These are phyloP conservation scores for Lathyrus sativus DNA, from an alignment of 306 rosid species.

Conservation along the genomic window DNA sequence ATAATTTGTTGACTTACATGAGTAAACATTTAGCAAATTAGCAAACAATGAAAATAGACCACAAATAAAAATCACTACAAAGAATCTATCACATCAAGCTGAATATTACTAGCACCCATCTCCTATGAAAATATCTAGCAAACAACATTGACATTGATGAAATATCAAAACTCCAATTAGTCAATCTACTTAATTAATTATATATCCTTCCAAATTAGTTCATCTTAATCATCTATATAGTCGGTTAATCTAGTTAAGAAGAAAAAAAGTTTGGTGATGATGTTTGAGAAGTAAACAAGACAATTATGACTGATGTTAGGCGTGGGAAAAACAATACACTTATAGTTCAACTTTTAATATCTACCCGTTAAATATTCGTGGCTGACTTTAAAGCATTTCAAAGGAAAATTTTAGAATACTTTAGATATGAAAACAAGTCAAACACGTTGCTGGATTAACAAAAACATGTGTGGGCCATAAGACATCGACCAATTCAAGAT, in stretches of 20 bases:
- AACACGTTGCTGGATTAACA: constrained; percentile 45
- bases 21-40: neutral
- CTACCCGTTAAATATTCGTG: constrained; percentile 35
- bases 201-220: constrained; percentile 1
- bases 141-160: neutral
- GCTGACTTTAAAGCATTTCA: constrained; percentile 50
- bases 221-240: constrained; percentile 29
- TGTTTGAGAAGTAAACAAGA: constrained; percentile 38
- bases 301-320: constrained; percentile 36
- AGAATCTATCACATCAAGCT: neutral
- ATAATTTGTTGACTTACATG: neutral
- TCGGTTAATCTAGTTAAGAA: constrained; percentile 31
- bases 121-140: neutral
- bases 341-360: constrained; percentile 44
- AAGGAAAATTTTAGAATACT: constrained; percentile 16
- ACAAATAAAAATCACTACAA: neutral
- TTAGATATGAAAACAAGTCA: constrained; percentile 16
- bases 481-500: constrained; percentile 15
- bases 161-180: neutral
- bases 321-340: constrained; percentile 42
- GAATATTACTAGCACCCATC: neutral
- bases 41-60: neutral
- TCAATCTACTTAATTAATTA: neutral
- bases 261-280: constrained; percentile 25
- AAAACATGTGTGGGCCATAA: constrained; percentile 39